Percentiles rank a stretch among this genome's conserved stretches.
phyloP scores from a whole-genome alignment of 1,284 basidiomycete species.

The Sanguinoderma infundibulare region DNA sequence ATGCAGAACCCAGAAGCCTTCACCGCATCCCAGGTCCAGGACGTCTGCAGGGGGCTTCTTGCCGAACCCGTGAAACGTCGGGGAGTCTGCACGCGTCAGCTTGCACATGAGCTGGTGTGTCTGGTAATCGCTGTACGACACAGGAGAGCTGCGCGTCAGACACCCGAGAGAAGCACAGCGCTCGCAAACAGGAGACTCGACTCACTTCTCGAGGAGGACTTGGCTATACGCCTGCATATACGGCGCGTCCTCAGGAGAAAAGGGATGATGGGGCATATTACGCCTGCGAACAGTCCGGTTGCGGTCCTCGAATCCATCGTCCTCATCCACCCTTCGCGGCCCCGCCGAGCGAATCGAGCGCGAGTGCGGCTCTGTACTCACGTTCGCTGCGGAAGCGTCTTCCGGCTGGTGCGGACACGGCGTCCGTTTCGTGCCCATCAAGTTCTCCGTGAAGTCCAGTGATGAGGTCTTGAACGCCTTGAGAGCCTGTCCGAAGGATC shows the following conservation, averaged over 20 bases:
- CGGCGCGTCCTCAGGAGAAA: constrained; percentile 48
- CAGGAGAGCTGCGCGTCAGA: neutral
- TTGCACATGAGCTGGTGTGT: constrained; percentile 55
- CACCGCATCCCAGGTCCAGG: constrained; percentile 75
- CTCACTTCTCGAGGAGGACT: constrained; percentile 62
- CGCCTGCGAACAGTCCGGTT: constrained; percentile 31
- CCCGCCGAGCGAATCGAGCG: constrained; percentile 8
- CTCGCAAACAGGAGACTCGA: constrained; percentile 9
- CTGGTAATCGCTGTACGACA: constrained; percentile 54
- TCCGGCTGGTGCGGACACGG: constrained; percentile 11
- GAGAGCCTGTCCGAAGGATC: constrained; percentile 23
- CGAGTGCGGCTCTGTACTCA: constrained; percentile 5
- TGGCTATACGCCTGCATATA: constrained; percentile 70
- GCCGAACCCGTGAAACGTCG: constrained; percentile 63
- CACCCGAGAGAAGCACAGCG: neutral
- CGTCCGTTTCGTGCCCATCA: constrained; percentile 7
- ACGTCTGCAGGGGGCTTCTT: constrained; percentile 55
- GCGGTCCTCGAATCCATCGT: constrained; percentile 21
- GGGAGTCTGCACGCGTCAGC: constrained; percentile 51
- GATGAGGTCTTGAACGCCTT: constrained; percentile 19
- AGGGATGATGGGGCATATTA: constrained; percentile 54
- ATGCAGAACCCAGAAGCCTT: constrained; percentile 65
- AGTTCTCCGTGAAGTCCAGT: constrained; percentile 9
- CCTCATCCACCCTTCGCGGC: constrained; percentile 8
- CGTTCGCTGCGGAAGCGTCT: constrained; percentile 9